These are phyloP conservation scores for Amphibolis antarctica DNA, from an alignment of 106 monocot genomes.

Conservation along the genomic window DNA sequence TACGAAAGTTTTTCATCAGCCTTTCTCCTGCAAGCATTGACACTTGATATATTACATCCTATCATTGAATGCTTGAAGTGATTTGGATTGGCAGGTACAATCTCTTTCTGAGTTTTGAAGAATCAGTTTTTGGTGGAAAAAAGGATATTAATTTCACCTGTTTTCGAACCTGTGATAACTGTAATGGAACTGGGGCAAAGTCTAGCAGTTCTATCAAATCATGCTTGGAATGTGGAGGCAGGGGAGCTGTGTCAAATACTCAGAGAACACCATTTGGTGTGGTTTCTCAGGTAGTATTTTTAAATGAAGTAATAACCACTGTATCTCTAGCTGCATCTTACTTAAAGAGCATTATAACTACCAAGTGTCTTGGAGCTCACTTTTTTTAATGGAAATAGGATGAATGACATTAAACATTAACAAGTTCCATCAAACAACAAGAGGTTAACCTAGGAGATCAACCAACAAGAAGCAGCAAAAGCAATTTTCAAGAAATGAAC, in stretches of 20 bases:
- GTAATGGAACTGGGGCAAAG: conserved; percentile 80
- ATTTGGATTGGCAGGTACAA: conserved; percentile 42
- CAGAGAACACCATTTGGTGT: conserved; percentile 87
- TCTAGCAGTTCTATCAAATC: conserved; percentile 50
- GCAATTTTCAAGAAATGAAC: no score
- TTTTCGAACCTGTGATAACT: conserved; percentile 62
- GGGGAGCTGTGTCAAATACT: conserved; percentile 60
- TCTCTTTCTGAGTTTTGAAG: conserved; percentile 75
- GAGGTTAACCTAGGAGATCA: no score
- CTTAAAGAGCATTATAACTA: no score
- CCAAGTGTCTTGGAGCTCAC: no score
- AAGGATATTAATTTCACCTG: conserved; percentile 34
- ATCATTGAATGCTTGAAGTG: not conserved
- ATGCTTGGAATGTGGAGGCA: conserved; percentile 71
- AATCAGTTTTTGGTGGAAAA: conserved; percentile 69
- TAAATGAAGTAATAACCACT: not conserved
- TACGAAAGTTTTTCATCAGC: not conserved
- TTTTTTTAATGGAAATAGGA: no score
- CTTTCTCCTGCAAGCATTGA: no score
- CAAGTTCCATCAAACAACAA: no score
- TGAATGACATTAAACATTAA: no score
- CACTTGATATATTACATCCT: not conserved
- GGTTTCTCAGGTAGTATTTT: conserved; percentile 62
- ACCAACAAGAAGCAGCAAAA: no score
- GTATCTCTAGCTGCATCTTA: not conserved